Evolutionary conservation across 345 rosid species (phyloP).

Genomic region (Hibiscus trionum): DNA sequence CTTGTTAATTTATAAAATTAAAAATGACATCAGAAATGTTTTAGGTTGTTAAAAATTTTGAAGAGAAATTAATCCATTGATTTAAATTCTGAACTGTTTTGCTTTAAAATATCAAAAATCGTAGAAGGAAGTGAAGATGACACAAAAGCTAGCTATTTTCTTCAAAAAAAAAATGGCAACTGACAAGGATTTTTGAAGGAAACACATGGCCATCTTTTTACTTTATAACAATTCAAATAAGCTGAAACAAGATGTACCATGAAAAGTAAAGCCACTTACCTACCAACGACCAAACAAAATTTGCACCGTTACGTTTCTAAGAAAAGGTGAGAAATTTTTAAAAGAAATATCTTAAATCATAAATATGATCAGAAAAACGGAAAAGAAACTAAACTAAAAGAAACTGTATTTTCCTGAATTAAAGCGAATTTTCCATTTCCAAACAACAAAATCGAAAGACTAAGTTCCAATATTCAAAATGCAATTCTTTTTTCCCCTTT

Average conservation of each 20-base stretch:
- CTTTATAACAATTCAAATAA: not conserved
- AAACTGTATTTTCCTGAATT: not conserved
- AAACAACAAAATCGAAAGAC: not conserved
- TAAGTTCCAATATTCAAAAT: too few species aligned
- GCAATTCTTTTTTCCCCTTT: not conserved
- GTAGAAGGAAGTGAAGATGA: not conserved
- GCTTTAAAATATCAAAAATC: not conserved
- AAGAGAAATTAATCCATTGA: not conserved
- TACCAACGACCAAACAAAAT: constrained; percentile 28
- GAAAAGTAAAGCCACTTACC: constrained; percentile 28
- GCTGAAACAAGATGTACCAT: constrained; percentile 3
- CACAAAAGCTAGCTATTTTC: constrained; percentile 10
- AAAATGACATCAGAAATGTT: not conserved
- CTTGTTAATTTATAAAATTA: not conserved
- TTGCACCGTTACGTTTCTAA: constrained; percentile 5
- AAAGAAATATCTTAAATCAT: constrained; percentile 4
- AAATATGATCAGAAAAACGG: not conserved
- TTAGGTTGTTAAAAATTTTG: not conserved
- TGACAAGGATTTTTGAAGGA: not conserved
- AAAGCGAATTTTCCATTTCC: constrained; percentile 16
- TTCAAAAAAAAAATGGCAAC: not conserved
- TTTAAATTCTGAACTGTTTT: not conserved
- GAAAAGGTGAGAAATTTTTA: constrained; percentile 6
- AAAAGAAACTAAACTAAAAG: not conserved
- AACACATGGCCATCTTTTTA: not conserved